Evolutionary conservation across 352 stramenopile species (phyloP), one percentile per base, ranked within the genome.

Genomic region (Thraustochytrium sp.): DNA sequence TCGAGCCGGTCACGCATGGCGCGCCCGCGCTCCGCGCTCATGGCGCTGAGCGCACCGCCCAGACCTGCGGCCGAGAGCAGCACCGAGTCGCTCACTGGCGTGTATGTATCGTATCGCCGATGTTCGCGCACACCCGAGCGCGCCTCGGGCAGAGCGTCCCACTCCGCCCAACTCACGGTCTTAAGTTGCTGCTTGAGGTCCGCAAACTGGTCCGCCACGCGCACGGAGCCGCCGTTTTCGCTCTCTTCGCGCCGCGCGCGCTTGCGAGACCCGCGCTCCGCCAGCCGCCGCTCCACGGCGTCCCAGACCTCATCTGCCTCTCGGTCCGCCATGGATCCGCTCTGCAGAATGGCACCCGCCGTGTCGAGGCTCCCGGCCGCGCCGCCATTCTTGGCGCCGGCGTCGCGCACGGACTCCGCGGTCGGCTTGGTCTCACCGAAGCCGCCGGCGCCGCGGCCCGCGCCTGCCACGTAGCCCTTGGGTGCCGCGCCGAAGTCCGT

Each of bases 1-100:
- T 92, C 53, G 92, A 97, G 88, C 99, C 96, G 75, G 90, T 97
- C 93, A 98, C 99, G 84, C 96, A 97, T 87, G 98, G 94, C 42
- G 99, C 89, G 68, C 94, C 97, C 85, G 53, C 48, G 77, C 37
- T 85, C 77, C 9, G 51, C 23, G 36, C 40, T 46, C 11, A n/a
- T 68, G 59, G 11, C 40, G 26, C 34, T n/a, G 21, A 26, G 18
- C 16, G 51, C 26, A 18, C 48, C 48, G 18, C 26, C 59, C 16
- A 59, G 38, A 9, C 54, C 53, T 4, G 75, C 54, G 8, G n/a
- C 9, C 23, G 53, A 51, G 11, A 76, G 54, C 29, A 73, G 11
- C 1, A 73, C 4, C 5, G 55, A 23, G 64, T 87, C 84, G 29
- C 85, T 63, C 11, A 88, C 84, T 5, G 84, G 84, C 8, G 62